Evolutionary conservation across 73 alveolate genomes (phyloP), one percentile per base, ranked within the genome.

Genomic region (Blepharisma stoltei): DNA sequence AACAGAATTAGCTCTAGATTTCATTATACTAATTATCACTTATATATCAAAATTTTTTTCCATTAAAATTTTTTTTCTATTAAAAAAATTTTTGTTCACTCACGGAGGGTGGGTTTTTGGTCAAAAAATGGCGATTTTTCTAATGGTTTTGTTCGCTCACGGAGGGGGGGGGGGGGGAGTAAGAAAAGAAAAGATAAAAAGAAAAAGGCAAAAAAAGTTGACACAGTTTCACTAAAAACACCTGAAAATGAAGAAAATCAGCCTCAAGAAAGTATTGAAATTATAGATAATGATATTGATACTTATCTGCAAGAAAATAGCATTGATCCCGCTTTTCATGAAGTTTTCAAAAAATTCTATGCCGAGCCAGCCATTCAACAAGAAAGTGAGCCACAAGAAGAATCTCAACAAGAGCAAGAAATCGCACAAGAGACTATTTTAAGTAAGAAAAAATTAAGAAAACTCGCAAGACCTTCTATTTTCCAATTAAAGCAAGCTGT

Each of bases 401-500:
- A n/a, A 20, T 8, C 2, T 20, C 49, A 0, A 8, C 45, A 8
- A 20, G 49, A n/a, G 11, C 73, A 14, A 60, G 49, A 60, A 25
- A n/a, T 14, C 38, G 49, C 45, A 18, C 73, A n/a, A 20, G 73
- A 60, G 45, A 14, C 14, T 9, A 14, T 18, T 60, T 53, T 78
- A 70, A 82, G 66, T 50, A 78, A 77, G 49, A 87, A 87, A 78
- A 80, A 83, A 67, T 21, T 41, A 69, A 83, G 73, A 77, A 78
- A 54, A 46, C 67, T 78, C 37, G n/a, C 80, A 8, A n/a, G 86
- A 69, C 80, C 82, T 11, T 55, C 54, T 38, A 65, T 87, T 27
- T 81, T 88, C 21, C 82, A 86, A 11, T 88, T 97, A 38, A 97
- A 97, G 75, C 86, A 91, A 80, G 85, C 71, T 67, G 96, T 94